Evolutionary conservation across 75 land plant genomes (phyloP), one percentile per base, ranked within the genome.

Genomic region (Pinus tabuliformis): DNA sequence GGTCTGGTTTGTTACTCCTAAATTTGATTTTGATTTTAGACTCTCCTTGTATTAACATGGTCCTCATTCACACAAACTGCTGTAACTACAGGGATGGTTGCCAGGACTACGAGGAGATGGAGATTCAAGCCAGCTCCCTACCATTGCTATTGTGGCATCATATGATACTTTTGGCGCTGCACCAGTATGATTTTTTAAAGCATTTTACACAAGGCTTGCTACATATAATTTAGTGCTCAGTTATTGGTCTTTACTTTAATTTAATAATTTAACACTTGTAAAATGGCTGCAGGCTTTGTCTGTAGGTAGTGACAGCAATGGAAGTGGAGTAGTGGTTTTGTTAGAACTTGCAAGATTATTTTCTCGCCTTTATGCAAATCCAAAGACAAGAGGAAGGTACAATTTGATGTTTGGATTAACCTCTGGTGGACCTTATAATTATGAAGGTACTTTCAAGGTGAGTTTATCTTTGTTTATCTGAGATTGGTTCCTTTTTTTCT

Each of bases 161-260:
- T 97, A 97, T 80, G 99, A 97, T 64, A 97, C 99, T 49, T 97
- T 97, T 88, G 99, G 98, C 20, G 95, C 96, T 79, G 99, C 99
- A 77, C 99, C 99, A 13, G 99, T 97, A 90, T 73, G 84, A 66
- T 62, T 54, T 73, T n/a, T 20, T 15, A 16, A 59, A 59, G 39
- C 75, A 22, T 9, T 8, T 62, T 72, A 6, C 56, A 45, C 37
- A 5, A 18, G 5, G 42, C n/a, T 56, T 71, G 18, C 45, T n/a
- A 2, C 15, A 39, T 60, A n/a, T 26, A 8, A 74, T 62, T 20
- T 33, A 68, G 42, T 56, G 56, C n/a, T 52, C 3, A 45, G 54
- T 33, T 77, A 2, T 37, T 62, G 57, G 30, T 73, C 18, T 59
- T 30, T 36, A 2, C 6, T 8, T 49, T 30, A 22, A 66, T 77